These are phyloP conservation scores for Rhodotorula sp. DNA, from an alignment of 1,284 basidiomycete genomes.

Conservation along the genomic window DNA sequence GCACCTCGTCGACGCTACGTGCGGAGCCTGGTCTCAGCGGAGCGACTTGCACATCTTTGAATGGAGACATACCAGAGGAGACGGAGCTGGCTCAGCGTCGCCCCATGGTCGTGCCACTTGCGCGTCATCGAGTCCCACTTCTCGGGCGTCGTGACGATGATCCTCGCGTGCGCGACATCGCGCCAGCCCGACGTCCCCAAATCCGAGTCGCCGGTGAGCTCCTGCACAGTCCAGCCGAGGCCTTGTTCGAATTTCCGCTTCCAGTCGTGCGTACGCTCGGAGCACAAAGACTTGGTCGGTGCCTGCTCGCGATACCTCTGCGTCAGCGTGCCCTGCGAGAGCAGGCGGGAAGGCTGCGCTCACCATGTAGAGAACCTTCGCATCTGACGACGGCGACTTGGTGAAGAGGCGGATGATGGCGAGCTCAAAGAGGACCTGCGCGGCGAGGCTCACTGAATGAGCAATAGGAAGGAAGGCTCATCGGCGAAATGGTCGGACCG, in stretches of 20 bases:
- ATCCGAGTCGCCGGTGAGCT: conserved; percentile 86
- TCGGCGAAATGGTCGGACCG: conserved; percentile 50
- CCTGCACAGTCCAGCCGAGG: conserved; percentile 62
- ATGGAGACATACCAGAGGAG: conserved; percentile 37
- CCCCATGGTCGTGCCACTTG: conserved; percentile 67
- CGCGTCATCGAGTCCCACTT: conserved; percentile 92
- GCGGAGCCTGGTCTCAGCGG: background rate
- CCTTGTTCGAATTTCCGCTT: conserved; percentile 70
- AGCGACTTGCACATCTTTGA: background rate
- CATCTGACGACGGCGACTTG: conserved; percentile 50
- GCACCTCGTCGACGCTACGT: conserved; percentile 80
- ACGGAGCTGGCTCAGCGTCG: conserved; percentile 67
- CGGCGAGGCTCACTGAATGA: too few species aligned
- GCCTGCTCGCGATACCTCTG: conserved; percentile 59
- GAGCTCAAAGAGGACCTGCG: conserved; percentile 78
- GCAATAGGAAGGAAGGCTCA: too few species aligned
- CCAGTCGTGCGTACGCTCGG: conserved; percentile 85
- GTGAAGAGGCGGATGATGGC: conserved; percentile 77
- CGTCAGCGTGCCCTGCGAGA: background rate
- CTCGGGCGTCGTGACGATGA: conserved; percentile 75
- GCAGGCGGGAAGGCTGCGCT: background rate
- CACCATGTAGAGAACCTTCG: conserved; percentile 79
- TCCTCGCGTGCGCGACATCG: conserved; percentile 68
- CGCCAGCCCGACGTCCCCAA: conserved; percentile 58
- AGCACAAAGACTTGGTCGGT: conserved; percentile 61